Conservation (phyloP, 805 yeast genomes). For the Barnettozyma californica region DNA sequence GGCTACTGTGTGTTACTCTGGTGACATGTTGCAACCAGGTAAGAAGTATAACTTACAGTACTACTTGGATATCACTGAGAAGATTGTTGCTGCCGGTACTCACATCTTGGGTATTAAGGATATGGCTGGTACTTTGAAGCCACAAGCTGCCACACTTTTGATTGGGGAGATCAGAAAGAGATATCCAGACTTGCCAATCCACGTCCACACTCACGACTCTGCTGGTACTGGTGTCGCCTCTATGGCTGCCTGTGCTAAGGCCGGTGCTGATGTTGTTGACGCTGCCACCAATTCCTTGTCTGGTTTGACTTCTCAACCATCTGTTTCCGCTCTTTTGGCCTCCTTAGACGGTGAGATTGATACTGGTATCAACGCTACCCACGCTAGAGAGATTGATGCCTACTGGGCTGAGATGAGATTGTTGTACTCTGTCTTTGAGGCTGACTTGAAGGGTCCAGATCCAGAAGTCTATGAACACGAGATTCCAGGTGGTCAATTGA, state of each 20-base stretch:
- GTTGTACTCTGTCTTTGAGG: conserved; percentile 94
- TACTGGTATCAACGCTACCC: conserved; percentile 61
- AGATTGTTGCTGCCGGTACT: conserved; percentile 89
- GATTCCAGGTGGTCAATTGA: conserved; percentile 99
- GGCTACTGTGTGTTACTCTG: conserved; percentile 97
- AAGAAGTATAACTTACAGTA: conserved; percentile 94
- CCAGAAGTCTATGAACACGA: conserved; percentile 98
- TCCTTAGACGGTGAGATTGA: conserved; percentile 83
- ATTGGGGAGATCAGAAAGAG: conserved; percentile 75
- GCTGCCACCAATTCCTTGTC: conserved; percentile 97
- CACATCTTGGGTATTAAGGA: conserved; percentile 97
- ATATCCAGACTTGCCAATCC: conserved; percentile 93
- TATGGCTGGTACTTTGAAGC: conserved; percentile 99
- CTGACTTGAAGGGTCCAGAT: conserved; percentile 98
- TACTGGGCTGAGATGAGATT: conserved; percentile 99
- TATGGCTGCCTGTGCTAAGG: conserved; percentile 87
- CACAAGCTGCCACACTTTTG: conserved; percentile 82
- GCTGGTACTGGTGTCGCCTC: conserved; percentile 99
- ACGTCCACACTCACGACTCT: conserved; percentile 98
- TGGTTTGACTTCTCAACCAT: conserved; percentile 98
- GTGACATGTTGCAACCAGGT: conserved; percentile 95
- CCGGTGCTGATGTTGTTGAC: conserved; percentile 98
- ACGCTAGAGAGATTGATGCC: conserved; percentile 79
- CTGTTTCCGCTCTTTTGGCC: conserved; percentile 87
- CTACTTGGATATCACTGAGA: conserved; percentile 75